Evolutionary conservation across 2,329 filamentous ascomycete species (phyloP).

Genomic region (Parasarocladium wereldwijsianum): DNA sequence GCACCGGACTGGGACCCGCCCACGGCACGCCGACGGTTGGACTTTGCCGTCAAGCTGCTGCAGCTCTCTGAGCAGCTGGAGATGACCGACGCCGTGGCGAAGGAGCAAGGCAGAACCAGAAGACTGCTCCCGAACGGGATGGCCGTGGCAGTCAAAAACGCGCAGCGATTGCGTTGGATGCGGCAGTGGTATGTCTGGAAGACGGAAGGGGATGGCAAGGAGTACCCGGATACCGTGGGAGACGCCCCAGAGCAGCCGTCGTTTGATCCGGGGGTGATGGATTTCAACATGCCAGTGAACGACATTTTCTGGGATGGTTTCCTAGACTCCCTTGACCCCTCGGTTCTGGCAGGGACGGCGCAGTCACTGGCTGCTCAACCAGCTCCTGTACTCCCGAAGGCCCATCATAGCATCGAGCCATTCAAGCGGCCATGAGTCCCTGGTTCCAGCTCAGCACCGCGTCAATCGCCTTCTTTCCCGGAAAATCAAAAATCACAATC

Average conservation of each 20-base stretch:
- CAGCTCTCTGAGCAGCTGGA: constrained; percentile 16
- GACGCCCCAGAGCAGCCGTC: too few species aligned
- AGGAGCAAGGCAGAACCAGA: constrained; percentile 10
- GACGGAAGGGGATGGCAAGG: constrained; percentile 1
- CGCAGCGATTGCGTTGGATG: constrained; percentile 23
- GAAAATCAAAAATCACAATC: constrained; percentile 34
- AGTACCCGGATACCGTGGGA: background rate
- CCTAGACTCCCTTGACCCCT: constrained; percentile 1
- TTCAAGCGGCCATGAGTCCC: too few species aligned
- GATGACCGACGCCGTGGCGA: constrained; percentile 14
- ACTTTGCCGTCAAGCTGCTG: constrained; percentile 14
- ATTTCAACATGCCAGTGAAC: background rate
- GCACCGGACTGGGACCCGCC: constrained; percentile 20
- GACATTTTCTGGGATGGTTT: constrained; percentile 2
- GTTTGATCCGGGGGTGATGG: background rate
- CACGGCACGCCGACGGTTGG: constrained; percentile 17
- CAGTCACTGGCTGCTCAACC: too few species aligned
- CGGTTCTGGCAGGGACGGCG: too few species aligned
- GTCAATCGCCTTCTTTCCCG: constrained; percentile 25
- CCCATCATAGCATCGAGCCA: too few species aligned
- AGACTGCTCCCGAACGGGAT: constrained; percentile 16
- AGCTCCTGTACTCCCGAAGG: too few species aligned
- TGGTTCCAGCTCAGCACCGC: constrained; percentile 26
- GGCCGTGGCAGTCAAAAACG: constrained; percentile 15
- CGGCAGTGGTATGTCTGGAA: constrained; percentile 21